Evolutionary conservation across 768 basidiomycete genomes (phyloP), one percentile per base, ranked within the genome.

Genomic region (Crucibulum laeve): DNA sequence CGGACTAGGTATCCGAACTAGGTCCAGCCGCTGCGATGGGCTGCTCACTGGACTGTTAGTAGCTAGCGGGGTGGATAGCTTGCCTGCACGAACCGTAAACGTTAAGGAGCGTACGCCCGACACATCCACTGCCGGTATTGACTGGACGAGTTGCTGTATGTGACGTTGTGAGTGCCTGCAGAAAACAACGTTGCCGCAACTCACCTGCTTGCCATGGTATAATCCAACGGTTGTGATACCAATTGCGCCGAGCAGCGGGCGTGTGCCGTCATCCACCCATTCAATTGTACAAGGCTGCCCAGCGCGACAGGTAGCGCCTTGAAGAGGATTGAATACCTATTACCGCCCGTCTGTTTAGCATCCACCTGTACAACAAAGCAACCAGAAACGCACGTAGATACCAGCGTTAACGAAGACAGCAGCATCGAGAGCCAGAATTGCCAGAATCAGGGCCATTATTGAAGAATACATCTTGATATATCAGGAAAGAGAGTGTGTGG

Each of bases 221-320:
- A 90, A 60, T 1, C 67, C 81, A 41, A 84, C 70, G 2, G 63
- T 61, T 40, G 75, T 71, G 0, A 74, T 56, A 3, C 84, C 83
- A 38, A 87, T 72, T 25, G 53, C 45, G 4, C 63, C 32, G n/a
- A 73, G 49, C 14, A 77, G 57, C 3, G 87, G 86, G 1, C 43
- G 26, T 7, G 47, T 28, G 14, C 85, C 85, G 48, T 89, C 68
- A 43, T 90, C 86, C 1, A 77, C 46, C 85, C 84, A 89, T 35
- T 67, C 44, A 5, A 87, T 70, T 0, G 56, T 59, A 60, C 81
- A 84, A 4, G 71, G 47, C 48, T 77, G 58, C 8, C 78, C 80
- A 19, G 66, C 86, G 28, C 63, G 63, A 56, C 81, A 86, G 18
- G 61, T 63, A 8, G 72, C 64, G 40, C 63, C 50, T 42, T 55